Evolutionary conservation across 805 yeast species (phyloP), one percentile per base, ranked within the genome.

Genomic region (Myxozyma melibiosi): DNA sequence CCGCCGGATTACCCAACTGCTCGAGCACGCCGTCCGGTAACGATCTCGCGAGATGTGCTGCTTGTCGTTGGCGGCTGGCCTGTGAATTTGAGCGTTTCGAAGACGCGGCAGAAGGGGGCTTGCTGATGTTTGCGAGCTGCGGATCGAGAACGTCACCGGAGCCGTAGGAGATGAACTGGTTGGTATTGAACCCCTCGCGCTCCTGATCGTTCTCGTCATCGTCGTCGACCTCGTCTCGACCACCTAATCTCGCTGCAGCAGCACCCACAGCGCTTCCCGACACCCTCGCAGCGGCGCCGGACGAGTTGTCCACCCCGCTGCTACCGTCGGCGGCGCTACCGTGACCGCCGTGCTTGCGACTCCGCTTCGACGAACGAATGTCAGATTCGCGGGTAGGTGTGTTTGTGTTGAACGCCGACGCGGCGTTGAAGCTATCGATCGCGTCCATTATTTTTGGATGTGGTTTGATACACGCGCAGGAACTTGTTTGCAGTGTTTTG

Each of bases 331-430:
- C 33, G 16, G 20, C 18, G 18, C 14, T 8, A 28, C 22, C 24
- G 28, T 2, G 18, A 31, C 13, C 41, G 16, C 16, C 6, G 35
- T 16, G 30, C 28, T 45, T 41, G 18, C 55, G 55, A 14, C 50
- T 46, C 11, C 54, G 57, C 16, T 49, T 49, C 25, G 61, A 53
- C 11, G 54, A 47, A 8, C 61, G 53, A 20, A 48, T 37, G 16
- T 48, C 57, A n/a, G 61, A 42, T 18, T 57, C 61, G 9, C 46
- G 56, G 5, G 53, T 25, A 9, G 48, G 31, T 4, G 57, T 34
- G 27, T 18, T 38, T 4, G 60, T 51, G 51, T 40, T 42, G 53
- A 57, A 57, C 37, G 61, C 61, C n/a, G 61, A 57, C 25, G 55
- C 51, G 20, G 48, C 14, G 38, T 51, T 53, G 44, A 53, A 57